A percentile compares a stretch with the other conserved stretches of the same genome.
Evolutionary conservation across 768 basidiomycete species (phyloP).

Genomic region (Trametes meyenii): DNA sequence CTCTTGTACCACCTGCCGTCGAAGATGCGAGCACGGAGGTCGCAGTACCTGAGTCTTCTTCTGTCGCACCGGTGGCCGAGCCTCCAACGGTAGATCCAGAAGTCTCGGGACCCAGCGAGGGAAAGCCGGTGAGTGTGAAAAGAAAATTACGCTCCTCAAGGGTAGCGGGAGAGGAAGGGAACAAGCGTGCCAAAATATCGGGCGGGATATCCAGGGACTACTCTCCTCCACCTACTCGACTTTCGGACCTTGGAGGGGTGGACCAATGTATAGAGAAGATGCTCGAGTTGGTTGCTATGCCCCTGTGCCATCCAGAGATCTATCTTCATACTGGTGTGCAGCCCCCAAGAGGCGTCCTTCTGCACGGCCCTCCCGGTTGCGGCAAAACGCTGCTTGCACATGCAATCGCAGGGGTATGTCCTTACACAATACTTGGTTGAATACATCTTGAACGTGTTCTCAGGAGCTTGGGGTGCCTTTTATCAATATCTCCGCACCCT

Average conservation of each 20-base stretch:
- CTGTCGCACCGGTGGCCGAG: background rate
- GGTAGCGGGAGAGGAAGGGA: slow-evolving; percentile 48
- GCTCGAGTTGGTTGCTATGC: slow-evolving; percentile 96
- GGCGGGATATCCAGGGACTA: slow-evolving; percentile 59
- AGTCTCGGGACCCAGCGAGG: slow-evolving; percentile 24
- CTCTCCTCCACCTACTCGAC: slow-evolving; percentile 69
- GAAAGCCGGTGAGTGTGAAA: slow-evolving; percentile 44
- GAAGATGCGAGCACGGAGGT: slow-evolving; percentile 29
- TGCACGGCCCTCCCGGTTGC: slow-evolving; percentile 96
- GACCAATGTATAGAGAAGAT: slow-evolving; percentile 87
- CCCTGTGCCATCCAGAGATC: slow-evolving; percentile 92
- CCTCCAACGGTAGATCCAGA: slow-evolving; percentile 1
- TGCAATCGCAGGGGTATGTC: slow-evolving; percentile 89
- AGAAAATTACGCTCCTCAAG: slow-evolving; percentile 64
- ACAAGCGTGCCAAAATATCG: slow-evolving; percentile 59
- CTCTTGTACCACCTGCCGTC: slow-evolving; percentile 19
- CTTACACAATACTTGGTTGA: background rate
- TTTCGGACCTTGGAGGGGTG: slow-evolving; percentile 89
- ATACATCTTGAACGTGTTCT: background rate
- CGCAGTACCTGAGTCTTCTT: background rate
- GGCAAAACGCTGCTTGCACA: slow-evolving; percentile 95
- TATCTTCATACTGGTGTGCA: slow-evolving; percentile 93
- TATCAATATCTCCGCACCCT: slow-evolving; percentile 92
- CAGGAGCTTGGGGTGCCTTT: slow-evolving; percentile 94
- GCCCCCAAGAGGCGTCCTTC: slow-evolving; percentile 86